Evolutionary conservation across 768 basidiomycete species (phyloP), one percentile per base, ranked within the genome.

Genomic region (Kwoniella botswanensis): DNA sequence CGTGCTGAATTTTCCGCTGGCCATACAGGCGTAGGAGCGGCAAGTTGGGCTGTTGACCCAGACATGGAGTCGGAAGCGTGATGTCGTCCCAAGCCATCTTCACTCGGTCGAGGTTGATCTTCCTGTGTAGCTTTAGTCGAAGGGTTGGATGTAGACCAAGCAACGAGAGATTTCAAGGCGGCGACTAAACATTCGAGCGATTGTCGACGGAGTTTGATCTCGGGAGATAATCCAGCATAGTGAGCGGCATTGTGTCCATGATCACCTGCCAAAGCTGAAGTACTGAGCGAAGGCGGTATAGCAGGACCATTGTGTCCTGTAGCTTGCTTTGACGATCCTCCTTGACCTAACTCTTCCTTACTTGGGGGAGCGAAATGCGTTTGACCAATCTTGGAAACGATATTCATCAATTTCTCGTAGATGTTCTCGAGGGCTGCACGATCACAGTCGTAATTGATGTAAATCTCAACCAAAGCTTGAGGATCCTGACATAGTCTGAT

Each of bases 371-470:
- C 79, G 65, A 85, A 85, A 70, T 87, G 86, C 7, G 86, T 86
- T 26, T 91, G 91, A 17, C 91, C 90, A 68, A 97, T 90, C 85
- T 94, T 97, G 17, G 95, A 94, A 78, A 98, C 89, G 79, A 98
- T 92, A 84, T 98, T 98, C 87, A 98, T 93, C 59, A 98, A 86
- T 90, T 93, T 92, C 79, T 99, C 97, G 84, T 98, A 99, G 68
- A 98, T 95, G 84, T 99, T 98, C 79, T 97, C 96, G 11, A 88
- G 88, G 4, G 96, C 93, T 70, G 93, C 91, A 70, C 93, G 89
- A 79, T 99, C 97, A 82, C 97, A 99, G 80, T 99, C 97, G 80
- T 99, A 99, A 83, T 99, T 99, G 82, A 99, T 90, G 85, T 98
- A 99, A 68, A 98, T 90, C 83, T 99, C 97, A 41, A 99, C 97